Evolutionary conservation across 441 rosid genomes (phyloP), one percentile per base, ranked within the genome.

Genomic region (Erodium texanum): DNA sequence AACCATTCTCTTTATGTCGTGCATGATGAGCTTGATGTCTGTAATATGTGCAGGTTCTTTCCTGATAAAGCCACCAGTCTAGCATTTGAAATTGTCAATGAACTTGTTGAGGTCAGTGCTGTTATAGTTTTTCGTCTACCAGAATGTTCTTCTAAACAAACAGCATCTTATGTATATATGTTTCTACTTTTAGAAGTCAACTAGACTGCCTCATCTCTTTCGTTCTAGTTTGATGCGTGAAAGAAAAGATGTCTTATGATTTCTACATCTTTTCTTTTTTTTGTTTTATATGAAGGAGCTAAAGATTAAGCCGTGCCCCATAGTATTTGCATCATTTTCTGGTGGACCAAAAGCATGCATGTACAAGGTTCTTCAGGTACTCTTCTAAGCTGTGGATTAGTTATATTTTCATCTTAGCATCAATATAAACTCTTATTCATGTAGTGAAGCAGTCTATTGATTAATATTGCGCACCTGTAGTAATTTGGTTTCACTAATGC

Each of bases 311-410:
- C 88, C 86, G 50, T 77, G 87, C 77, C 97, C 98, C 62, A 62
- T 89, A 38, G 97, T 89, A 64, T 82, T 93, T 62, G 89, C 88
- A 32, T 84, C 98, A 0, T 93, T 90, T 81, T 93, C 96, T 24
- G 95, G 97, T 45, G 98, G 95, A 72, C 92, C 94, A 34, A 89
- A 85, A 66, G 90, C 98, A 24, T 89, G 97, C 75, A 86, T 90
- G 96, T 89, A 86, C 77, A 90, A 88, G 79, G 86, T 87, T 79
- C 90, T 93, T 74, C 94, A 90, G 93, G 98, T 89, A 58, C 65
- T 38, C 54, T 66, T 24, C 23, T 15, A 29, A 65, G 56, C 19
- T 58, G 64, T 45, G 15, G 18, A 59, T 34, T 43, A 56, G 32
- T 9, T 36, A 45, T 10, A 18, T 14, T 0, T 56, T 50, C 20